phyloP scores from a whole-genome alignment of 331 rosid species.

The Erythrophleum ivorense region DNA sequence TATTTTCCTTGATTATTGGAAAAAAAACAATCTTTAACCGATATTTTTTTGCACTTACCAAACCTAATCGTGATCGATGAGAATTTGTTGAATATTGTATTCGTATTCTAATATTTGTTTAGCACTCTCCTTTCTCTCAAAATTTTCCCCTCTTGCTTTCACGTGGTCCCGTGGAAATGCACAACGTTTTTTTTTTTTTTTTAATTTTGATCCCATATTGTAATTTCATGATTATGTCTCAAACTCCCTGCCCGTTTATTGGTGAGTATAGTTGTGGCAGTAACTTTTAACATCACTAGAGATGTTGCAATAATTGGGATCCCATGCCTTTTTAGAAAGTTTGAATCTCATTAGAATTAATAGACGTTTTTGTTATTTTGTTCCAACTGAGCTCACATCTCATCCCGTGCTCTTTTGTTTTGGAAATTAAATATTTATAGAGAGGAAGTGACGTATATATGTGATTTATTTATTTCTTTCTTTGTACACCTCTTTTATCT shows the following conservation, averaged over 20 bases:
- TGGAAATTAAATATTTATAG: too few relatives aligned
- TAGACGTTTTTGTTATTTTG: neutral
- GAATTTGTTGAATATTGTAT: neutral
- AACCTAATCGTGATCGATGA: neutral
- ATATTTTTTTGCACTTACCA: too few relatives aligned
- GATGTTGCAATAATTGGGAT: constrained; percentile 36
- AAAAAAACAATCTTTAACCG: neutral
- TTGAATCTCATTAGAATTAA: neutral
- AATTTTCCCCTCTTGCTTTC: neutral
- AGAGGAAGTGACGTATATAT: too few relatives aligned
- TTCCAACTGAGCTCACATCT: neutral
- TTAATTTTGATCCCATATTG: constrained; percentile 23
- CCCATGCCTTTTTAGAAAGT: constrained; percentile 33
- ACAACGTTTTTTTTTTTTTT: neutral
- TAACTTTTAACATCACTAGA: neutral
- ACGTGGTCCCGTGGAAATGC: neutral
- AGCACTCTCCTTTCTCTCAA: neutral
- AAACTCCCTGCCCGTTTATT: constrained; percentile 29
- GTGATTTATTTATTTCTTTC: too few relatives aligned
- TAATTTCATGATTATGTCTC: constrained; percentile 32
- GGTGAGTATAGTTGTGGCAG: constrained; percentile 14
- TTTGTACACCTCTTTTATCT: too few relatives aligned
- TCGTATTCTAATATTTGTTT: neutral
- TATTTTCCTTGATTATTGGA: neutral
- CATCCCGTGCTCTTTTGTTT: neutral